Evolutionary conservation across 1,284 basidiomycete species (phyloP), one percentile per base, ranked within the genome.

Genomic region (Ganoderma lingzhi): DNA sequence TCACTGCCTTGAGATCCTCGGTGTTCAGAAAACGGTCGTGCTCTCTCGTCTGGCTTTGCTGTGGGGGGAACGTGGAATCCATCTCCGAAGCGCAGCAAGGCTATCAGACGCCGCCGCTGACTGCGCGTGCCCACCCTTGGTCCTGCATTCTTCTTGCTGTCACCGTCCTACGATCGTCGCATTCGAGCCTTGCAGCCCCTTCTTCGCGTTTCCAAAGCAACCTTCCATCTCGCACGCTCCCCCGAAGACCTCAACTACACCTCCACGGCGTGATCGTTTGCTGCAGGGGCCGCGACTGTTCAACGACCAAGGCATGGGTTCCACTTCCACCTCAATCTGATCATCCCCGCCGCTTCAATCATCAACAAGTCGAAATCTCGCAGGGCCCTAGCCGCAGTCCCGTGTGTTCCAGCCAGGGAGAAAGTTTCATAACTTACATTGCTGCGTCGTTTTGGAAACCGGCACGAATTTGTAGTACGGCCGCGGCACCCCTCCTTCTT

Each of bases 141-240:
- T 51, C 53, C 53, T 30, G 15, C 53, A 14, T 32, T 55, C 28
- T 28, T 28, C 48, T 51, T 35, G 53, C 53, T 56, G 53, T 35
- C 30, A 30, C 53, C 35, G 53, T 35, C 30, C 28, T 56, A 15
- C 53, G 53, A 56, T 56, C 53, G 53, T 56, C 53, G 53, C 53
- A 56, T 30, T 56, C 53, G 53, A 56, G 30, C 15, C 30, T 56
- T 56, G 4, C 53, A 35, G 14, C 9, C 32, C 6, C 30, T 17
- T 17, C 45, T 63, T 63, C 62, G 37, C 35, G 62, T 63, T 51
- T 63, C 62, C 62, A 3, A 9, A 37, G 62, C 45, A 63, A 63
- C 30, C 19, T 12, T 42, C 9, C 17, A 30, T 15, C 9, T 12
- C 28, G 19, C 17, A 30, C 42, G 39, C 39, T 41, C n/a, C 59